Evolutionary conservation across 345 rosid genomes (phyloP), one percentile per base, ranked within the genome.

Genomic region (Lepidium africanum): DNA sequence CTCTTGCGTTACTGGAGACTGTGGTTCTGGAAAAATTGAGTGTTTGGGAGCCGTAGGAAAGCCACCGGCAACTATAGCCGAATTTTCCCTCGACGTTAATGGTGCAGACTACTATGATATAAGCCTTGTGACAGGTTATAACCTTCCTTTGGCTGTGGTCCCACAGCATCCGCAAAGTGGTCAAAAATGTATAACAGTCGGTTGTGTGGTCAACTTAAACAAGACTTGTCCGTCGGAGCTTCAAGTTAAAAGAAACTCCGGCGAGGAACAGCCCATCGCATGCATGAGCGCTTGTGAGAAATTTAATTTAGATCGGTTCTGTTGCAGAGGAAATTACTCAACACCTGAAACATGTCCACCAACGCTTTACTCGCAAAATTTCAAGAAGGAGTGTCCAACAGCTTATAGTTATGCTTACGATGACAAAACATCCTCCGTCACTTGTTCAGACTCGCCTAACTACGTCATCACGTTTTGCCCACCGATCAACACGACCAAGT

Each of bases 401-500:
- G 92, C 89, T 49, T 84, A 84, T 61, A 86, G 85, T 57, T 85
- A 85, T 54, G 71, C 87, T 15, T 80, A 14, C 23, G 89, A 83
- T 23, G 87, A 87, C 50, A 9, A 5, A 40, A 54, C 43, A 12
- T 81, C 75, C 65, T 73, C 73, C 0, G 80, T 82, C 43, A 74
- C 77, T 0, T 87, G 96, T 63, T 13, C 45, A 9, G 73, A 62
- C 27, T 13, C 41, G 11, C 21, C 61, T 43, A 60, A 76, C 70
- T 89, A 83, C 23, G 42, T 71, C 21, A 58, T 74, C 16, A 74
- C 62, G 0, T 70, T 66, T 27, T 74, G 73, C 15, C 75, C 67
- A 10, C 21, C 25, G 25, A 4, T 27, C 3, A 59, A 19, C 25
- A 15, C 14, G 13, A 37, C 27, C 49, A 54, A 36, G 74, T 70